Evolutionary conservation across 768 basidiomycete genomes (phyloP), one percentile per base, ranked within the genome.

Genomic region (Lactarius sp.): DNA sequence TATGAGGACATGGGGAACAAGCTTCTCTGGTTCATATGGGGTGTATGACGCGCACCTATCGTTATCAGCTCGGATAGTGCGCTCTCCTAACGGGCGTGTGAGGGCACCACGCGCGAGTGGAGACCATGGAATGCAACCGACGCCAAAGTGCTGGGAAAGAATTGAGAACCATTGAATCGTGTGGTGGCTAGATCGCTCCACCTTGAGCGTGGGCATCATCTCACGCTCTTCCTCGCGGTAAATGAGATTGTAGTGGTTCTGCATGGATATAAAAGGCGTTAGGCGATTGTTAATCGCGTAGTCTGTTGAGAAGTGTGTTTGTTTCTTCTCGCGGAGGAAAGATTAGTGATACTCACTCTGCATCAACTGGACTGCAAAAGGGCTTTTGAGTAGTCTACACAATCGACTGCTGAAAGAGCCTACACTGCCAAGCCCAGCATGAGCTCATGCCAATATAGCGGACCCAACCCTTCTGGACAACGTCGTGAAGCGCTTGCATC

Each of bases 261-360:
- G 79, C 80, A 80, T 80, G 12, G 74, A 74, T 69, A 80, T 76
- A 70, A 80, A 80, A 22, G 76, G 77, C 6, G 79, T 78, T 16
- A 73, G 66, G 52, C 69, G 69, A 54, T 73, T 65, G 42, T 56
- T 53, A 51, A 73, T 73, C 33, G 73, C 73, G 47, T 74, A 71
- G 52, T 70, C 70, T 71, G 34, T 18, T 14, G 18, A 18, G 20
- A 14, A 1, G 9, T n/a, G 6, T 9, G 10, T 12, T n/a, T 31
- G 20, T 37, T 5, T 27, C 33, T 56, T 66, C 14, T 18, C 22
- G 31, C n/a, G 14, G 14, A 7, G 14, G 8, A 22, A 37, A 13
- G 60, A 46, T 58, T 46, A 31, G 27, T 8, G 18, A 18, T 42
- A 36, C 68, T 16, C 47, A 73, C 71, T 71, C 65, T 73, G 70